Conservation (phyloP, 1,284 basidiomycete genomes). For the Tylopilus sp. region DNA sequence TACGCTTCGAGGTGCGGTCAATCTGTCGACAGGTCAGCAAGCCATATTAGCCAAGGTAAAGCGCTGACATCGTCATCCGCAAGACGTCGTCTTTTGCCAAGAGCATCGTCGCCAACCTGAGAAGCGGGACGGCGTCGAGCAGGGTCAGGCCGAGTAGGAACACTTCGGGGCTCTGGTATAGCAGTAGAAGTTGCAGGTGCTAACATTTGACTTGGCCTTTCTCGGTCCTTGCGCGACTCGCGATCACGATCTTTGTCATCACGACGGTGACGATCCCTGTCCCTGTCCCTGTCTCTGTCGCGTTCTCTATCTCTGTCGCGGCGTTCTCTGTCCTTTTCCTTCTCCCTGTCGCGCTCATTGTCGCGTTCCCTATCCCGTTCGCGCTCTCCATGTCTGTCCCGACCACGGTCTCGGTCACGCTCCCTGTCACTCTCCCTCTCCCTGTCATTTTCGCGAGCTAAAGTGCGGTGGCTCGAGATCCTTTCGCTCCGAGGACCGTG, state of each 20-base stretch:
- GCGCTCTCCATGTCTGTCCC: conserved; percentile 43
- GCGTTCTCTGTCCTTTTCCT: conserved; percentile 39
- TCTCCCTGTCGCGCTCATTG: conserved; percentile 38
- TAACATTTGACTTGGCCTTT: conserved; percentile 36
- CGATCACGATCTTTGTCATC: conserved; percentile 40
- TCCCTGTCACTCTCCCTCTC: conserved; percentile 47
- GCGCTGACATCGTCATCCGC: conserved; percentile 58
- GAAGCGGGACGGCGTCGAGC: conserved; percentile 47
- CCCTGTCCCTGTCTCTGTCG: conserved; percentile 36
- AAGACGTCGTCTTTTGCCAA: conserved; percentile 64
- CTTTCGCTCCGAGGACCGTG: conserved; percentile 47
- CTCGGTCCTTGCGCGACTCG: conserved; percentile 49
- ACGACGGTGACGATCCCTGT: conserved; percentile 36
- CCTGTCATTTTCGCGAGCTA: conserved; percentile 31
- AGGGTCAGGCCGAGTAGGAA: conserved; percentile 55
- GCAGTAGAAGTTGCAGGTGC: conserved; percentile 26
- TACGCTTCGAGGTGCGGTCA: conserved; percentile 66
- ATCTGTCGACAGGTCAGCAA: conserved; percentile 39
- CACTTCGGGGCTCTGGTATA: conserved; percentile 45
- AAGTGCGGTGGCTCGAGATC: conserved; percentile 36
- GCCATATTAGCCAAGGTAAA: conserved; percentile 7
- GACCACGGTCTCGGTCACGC: conserved; percentile 42
- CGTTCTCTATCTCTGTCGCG: conserved; percentile 42
- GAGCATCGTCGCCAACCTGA: conserved; percentile 46
- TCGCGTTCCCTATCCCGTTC: conserved; percentile 42